Evolutionary conservation across 345 rosid genomes (phyloP).

Genomic region (Eucalyptus sp.): DNA sequence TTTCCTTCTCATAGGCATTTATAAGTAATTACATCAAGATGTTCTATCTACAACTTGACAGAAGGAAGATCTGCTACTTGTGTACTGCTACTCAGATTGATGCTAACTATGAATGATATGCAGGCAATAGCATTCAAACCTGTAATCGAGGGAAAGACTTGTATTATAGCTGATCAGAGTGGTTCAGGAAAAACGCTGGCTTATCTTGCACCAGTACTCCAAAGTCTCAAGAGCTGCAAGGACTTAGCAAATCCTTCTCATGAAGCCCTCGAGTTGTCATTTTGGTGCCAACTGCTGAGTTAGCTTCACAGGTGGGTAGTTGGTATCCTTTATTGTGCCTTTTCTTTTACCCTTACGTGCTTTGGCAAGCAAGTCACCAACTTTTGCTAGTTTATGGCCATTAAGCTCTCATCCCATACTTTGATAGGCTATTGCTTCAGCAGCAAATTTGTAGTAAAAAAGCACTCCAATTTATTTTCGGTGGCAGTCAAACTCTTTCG

Average conservation of each 20-base stretch:
- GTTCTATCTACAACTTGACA: neutral
- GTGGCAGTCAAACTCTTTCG: neutral
- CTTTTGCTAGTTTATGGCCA: no score
- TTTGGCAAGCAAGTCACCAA: no score
- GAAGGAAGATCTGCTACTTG: neutral
- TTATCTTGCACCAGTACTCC: conserved; percentile 73
- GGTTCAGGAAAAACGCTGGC: conserved; percentile 96
- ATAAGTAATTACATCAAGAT: neutral
- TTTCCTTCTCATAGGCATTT: neutral
- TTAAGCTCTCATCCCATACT: no score
- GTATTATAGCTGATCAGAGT: conserved; percentile 92
- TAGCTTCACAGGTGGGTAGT: no score
- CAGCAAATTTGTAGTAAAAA: no score
- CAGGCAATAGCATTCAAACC: conserved; percentile 85
- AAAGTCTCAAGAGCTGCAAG: conserved; percentile 48
- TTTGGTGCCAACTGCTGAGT: no score
- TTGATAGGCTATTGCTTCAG: no score
- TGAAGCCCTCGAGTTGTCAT: no score
- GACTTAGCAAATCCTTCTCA: no score
- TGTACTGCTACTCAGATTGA: neutral
- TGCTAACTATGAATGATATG: neutral
- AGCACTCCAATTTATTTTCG: no score
- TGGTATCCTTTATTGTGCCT: no score
- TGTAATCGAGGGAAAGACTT: conserved; percentile 61
- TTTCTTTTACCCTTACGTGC: no score